Evolutionary conservation across 306 rosid genomes (phyloP).

Genomic region (Quercus mongolica): DNA sequence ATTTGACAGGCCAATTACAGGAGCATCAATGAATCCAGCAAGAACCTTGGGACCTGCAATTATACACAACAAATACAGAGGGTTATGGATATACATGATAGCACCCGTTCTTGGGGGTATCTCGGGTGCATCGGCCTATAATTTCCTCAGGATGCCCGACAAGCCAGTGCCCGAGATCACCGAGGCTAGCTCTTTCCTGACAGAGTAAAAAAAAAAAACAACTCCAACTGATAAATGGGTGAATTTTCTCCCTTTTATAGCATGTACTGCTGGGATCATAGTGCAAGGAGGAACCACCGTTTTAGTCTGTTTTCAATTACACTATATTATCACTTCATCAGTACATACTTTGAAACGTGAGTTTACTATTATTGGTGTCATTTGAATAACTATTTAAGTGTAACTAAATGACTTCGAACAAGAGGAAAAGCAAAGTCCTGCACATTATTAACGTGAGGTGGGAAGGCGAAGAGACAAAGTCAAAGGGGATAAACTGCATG

Average conservation of each 20-base stretch:
- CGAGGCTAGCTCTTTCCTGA: too few species aligned
- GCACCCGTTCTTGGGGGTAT: slow-evolving; percentile 60
- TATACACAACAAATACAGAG: slow-evolving; percentile 31
- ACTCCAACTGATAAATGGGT: too few species aligned
- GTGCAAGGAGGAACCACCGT: neutral
- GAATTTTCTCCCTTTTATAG: too few species aligned
- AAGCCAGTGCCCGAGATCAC: neutral
- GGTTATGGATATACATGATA: slow-evolving; percentile 45
- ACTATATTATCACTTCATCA: too few species aligned
- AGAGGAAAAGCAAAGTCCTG: neutral
- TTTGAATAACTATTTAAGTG: neutral
- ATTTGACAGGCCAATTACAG: slow-evolving; percentile 42
- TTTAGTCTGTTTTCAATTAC: too few species aligned
- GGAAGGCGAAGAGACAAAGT: neutral
- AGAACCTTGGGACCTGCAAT: slow-evolving; percentile 57
- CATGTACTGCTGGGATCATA: too few species aligned
- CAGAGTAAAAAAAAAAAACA: too few species aligned
- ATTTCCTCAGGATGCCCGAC: slow-evolving; percentile 32
- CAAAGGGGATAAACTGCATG: neutral
- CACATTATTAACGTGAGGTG: neutral
- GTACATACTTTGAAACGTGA: neutral
- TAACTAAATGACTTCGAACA: neutral
- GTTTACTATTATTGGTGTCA: neutral
- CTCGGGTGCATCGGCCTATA: slow-evolving; percentile 43
- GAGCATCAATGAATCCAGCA: slow-evolving; percentile 70